Conservation (phyloP, 768 basidiomycete genomes). For the Chlorophyllum brunneum region DNA sequence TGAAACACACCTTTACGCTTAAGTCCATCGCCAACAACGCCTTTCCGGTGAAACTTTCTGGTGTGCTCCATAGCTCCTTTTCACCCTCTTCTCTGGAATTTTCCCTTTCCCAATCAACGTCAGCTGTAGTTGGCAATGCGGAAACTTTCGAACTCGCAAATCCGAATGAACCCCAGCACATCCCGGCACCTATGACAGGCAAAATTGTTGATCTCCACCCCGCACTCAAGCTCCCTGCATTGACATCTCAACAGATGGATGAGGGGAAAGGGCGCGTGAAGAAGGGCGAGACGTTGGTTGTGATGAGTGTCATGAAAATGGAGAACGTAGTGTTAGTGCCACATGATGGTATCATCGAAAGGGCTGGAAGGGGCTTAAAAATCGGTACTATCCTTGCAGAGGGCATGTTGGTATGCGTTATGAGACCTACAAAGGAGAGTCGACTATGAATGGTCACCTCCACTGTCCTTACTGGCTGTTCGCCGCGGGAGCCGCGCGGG, state of each 20-base stretch:
- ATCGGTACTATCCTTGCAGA: conserved; percentile 31
- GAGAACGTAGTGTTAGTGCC: conserved; percentile 29
- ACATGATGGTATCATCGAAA: conserved; percentile 25
- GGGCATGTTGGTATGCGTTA: conserved; percentile 30
- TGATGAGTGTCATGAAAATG: conserved; percentile 41
- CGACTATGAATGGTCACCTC: background rate
- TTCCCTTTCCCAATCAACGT: conserved; percentile 28
- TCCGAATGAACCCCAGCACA: conserved; percentile 26
- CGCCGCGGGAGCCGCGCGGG: too few relatives aligned
- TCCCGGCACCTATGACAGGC: conserved; percentile 31
- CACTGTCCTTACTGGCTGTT: too few relatives aligned
- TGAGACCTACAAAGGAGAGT: conserved; percentile 8
- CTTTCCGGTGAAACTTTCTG: conserved; percentile 32
- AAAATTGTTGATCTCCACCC: conserved; percentile 34
- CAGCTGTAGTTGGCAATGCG: conserved; percentile 20
- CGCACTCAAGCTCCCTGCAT: conserved; percentile 19
- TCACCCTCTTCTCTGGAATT: conserved; percentile 26
- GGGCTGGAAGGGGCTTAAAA: conserved; percentile 29
- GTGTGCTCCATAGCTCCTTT: conserved; percentile 30
- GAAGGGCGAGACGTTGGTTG: conserved; percentile 30
- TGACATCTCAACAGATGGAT: background rate
- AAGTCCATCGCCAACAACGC: conserved; percentile 30
- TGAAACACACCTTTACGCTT: conserved; percentile 29
- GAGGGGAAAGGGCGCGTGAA: conserved; percentile 17
- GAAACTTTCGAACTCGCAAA: conserved; percentile 31